Conservation (phyloP, 495 filamentous ascomycete genomes). For the Aspergillus ostianus region DNA sequence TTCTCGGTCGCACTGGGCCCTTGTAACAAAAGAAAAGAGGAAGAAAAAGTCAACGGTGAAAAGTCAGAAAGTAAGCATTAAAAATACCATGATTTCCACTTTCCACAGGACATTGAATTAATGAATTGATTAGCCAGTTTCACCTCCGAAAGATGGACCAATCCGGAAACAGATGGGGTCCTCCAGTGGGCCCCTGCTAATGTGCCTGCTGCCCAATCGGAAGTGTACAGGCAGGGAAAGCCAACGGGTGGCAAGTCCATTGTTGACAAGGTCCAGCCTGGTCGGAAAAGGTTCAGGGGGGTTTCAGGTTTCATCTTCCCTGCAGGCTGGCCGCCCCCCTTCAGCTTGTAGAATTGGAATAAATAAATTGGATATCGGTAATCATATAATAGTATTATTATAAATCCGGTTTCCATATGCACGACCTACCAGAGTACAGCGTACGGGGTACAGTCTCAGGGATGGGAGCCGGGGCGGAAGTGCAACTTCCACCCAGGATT, state of each 20-base stretch:
- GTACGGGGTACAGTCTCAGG: no score
- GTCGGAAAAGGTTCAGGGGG: background rate
- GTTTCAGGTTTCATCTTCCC: background rate
- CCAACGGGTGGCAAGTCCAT: slow-evolving; percentile 8
- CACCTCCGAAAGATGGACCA: background rate
- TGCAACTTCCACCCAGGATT: no score
- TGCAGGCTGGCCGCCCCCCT: background rate
- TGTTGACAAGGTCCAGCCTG: slow-evolving; percentile 4
- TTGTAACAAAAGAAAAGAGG: no score
- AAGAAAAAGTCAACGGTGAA: no score
- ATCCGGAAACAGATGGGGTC: slow-evolving; percentile 1
- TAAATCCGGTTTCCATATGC: no score
- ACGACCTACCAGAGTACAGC: no score
- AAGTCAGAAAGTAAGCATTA: background rate
- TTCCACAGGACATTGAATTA: no score
- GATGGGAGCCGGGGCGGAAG: no score
- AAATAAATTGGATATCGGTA: no score
- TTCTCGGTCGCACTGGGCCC: background rate
- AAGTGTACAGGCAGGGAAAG: background rate
- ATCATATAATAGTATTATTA: no score
- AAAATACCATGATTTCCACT: no score
- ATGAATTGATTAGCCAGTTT: slow-evolving; percentile 1
- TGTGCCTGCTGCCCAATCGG: slow-evolving; percentile 6
- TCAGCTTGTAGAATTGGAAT: background rate
- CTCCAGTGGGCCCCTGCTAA: background rate